A percentile compares a stretch with the other conserved stretches of the same genome.
phyloP scores from a whole-genome alignment of 148 eudicot species.

The Arctostaphylos glauca region DNA sequence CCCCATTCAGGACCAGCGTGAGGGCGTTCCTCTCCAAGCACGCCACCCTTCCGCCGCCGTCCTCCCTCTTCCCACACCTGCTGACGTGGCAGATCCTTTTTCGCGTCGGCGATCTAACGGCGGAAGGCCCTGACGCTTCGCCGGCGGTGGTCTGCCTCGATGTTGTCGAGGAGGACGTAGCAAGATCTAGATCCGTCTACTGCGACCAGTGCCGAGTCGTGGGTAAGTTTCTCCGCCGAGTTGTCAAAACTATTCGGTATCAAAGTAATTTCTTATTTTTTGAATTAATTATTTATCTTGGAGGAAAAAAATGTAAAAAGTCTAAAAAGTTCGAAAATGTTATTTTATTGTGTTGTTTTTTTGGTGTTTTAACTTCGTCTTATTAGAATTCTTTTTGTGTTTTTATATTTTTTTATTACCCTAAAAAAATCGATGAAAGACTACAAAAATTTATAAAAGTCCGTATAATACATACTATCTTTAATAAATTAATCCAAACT shows the following conservation, averaged over 20 bases:
- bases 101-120: conserved; percentile 48
- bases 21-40: conserved; percentile 54
- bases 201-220: conserved; percentile 92
- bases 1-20: conserved; percentile 57
- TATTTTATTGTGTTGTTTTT: too few relatives aligned
- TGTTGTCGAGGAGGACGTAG: conserved; percentile 83
- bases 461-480: too few relatives aligned
- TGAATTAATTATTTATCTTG: too few relatives aligned
- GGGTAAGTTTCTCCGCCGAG: conserved; percentile 67
- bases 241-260: background rate
- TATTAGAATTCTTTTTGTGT: too few relatives aligned
- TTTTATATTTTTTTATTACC: too few relatives aligned
- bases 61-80: conserved; percentile 59
- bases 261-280: too few relatives aligned
- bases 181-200: conserved; percentile 74
- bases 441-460: too few relatives aligned
- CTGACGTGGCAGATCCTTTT: conserved; percentile 80
- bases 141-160: conserved; percentile 58
- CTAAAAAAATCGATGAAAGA: too few relatives aligned
- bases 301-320: too few relatives aligned
- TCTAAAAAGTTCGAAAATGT: too few relatives aligned
- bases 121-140: conserved; percentile 23
- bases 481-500: too few relatives aligned
- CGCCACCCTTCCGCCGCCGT: conserved; percentile 65
- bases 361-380: too few relatives aligned